Evolutionary conservation across 352 stramenopile species (phyloP).

Genomic region (Pythium grandisporangium): DNA sequence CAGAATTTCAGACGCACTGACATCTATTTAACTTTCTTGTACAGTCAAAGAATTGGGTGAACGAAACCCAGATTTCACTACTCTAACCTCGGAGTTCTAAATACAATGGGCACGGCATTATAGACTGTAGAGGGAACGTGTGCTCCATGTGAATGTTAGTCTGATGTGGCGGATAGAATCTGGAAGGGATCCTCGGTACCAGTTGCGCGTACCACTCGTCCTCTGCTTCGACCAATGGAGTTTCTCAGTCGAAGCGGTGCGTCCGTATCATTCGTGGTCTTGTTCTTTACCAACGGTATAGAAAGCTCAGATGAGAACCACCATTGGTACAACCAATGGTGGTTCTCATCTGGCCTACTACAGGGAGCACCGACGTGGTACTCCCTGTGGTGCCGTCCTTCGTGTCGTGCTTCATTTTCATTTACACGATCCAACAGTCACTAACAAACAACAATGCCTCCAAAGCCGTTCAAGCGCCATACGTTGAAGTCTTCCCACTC

Average conservation of each 20-base stretch:
- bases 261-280: not conserved
- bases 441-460: constrained; percentile 1
- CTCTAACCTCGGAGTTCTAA: no score
- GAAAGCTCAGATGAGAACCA: constrained; percentile 1
- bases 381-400: constrained; percentile 1
- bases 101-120: no score
- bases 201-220: not conserved
- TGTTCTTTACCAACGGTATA: not conserved
- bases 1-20: no score
- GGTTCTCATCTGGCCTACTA: no score
- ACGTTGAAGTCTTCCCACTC: constrained; percentile 2
- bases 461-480: constrained; percentile 2
- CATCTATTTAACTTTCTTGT: no score
- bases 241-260: not conserved
- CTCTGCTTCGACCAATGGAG: not conserved
- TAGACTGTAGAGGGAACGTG: no score
- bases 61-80: no score
- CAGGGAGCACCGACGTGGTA: no score
- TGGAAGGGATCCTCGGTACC: not conserved
- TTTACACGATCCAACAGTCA: constrained; percentile 1
- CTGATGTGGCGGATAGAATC: no score
- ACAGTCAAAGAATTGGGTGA: no score
- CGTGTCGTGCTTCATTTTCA: constrained; percentile 2
- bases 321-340: not conserved
- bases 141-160: no score